These are phyloP conservation scores for Leucocoprinus leucothites DNA, from an alignment of 768 basidiomycete genomes.

Conservation along the genomic window DNA sequence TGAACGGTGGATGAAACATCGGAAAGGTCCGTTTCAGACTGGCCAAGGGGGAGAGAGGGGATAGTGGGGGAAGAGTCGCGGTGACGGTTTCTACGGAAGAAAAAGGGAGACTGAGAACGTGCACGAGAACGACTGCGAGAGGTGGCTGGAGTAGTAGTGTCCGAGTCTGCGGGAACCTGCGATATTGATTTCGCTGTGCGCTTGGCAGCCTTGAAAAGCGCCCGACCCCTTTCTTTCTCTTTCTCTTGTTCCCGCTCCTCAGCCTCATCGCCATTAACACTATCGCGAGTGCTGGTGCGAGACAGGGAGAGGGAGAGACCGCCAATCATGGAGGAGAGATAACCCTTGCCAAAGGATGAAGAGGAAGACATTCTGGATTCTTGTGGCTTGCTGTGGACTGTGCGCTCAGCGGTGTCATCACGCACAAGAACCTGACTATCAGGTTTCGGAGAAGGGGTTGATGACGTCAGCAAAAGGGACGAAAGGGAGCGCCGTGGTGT, in stretches of 20 bases:
- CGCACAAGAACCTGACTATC: too few relatives aligned
- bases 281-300: slow-evolving; percentile 44
- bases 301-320: slow-evolving; percentile 63
- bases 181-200: slow-evolving; percentile 42
- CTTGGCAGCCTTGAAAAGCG: slow-evolving; percentile 39
- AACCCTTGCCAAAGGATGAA: slow-evolving; percentile 49
- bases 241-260: background rate
- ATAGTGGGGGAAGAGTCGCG: slow-evolving; percentile 56
- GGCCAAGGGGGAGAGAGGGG: slow-evolving; percentile 54
- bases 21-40: slow-evolving; percentile 59
- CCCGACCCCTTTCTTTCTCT: slow-evolving; percentile 53
- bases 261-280: slow-evolving; percentile 34
- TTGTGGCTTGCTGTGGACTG: slow-evolving; percentile 34
- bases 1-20: slow-evolving; percentile 53
- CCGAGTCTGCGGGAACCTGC: too few relatives aligned
- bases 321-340: slow-evolving; percentile 71
- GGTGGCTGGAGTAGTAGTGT: slow-evolving; percentile 29
- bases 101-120: slow-evolving; percentile 75
- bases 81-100: slow-evolving; percentile 66
- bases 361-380: too few relatives aligned
- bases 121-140: slow-evolving; percentile 45
- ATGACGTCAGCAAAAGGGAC: slow-evolving; percentile 27
- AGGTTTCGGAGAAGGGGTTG: too few relatives aligned
- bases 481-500: slow-evolving; percentile 33
- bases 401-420: too few relatives aligned